Percentiles rank a stretch among this genome's conserved stretches.
Conservation (phyloP, 108 stramenopile genomes). For the Mediolabrus comicus region DNA sequence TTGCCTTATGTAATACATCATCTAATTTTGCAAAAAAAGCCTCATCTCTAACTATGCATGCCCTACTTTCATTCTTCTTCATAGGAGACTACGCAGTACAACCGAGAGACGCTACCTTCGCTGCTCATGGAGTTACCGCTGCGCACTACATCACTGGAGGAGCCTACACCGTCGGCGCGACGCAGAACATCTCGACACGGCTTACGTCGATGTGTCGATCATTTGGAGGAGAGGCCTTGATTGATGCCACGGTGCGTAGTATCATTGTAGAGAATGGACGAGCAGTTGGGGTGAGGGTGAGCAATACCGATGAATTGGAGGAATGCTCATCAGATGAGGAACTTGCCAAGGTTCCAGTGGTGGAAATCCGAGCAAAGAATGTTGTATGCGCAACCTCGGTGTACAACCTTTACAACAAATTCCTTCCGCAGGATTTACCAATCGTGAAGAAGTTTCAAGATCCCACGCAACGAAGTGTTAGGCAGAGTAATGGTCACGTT, state of each 20-base stretch:
- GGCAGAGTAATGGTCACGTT: slow-evolving; percentile 43
- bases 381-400: slow-evolving; percentile 48
- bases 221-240: slow-evolving; percentile 40
- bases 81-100: slow-evolving; percentile 54
- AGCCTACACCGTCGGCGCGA: slow-evolving; percentile 45
- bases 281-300: slow-evolving; percentile 44
- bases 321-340: slow-evolving; percentile 45
- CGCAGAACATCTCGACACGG: slow-evolving; percentile 39
- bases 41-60: slow-evolving; percentile 3
- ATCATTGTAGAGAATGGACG: slow-evolving; percentile 39
- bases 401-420: slow-evolving; percentile 44
- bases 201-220: slow-evolving; percentile 27
- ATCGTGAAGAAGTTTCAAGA: slow-evolving; percentile 39
- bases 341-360: slow-evolving; percentile 8
- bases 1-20: neutral
- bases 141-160: slow-evolving; percentile 41
- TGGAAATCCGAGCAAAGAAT: slow-evolving; percentile 44
- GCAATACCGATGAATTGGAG: slow-evolving; percentile 44
- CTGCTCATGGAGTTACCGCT: slow-evolving; percentile 35
- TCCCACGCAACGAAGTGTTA: slow-evolving; percentile 25
- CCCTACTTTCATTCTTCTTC: neutral
- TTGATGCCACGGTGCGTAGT: slow-evolving; percentile 38
- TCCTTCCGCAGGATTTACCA: slow-evolving; percentile 45
- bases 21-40: neutral
- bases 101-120: slow-evolving; percentile 35